phyloP scores from a whole-genome alignment of 352 stramenopile species.

The Blastocystis sp. region DNA sequence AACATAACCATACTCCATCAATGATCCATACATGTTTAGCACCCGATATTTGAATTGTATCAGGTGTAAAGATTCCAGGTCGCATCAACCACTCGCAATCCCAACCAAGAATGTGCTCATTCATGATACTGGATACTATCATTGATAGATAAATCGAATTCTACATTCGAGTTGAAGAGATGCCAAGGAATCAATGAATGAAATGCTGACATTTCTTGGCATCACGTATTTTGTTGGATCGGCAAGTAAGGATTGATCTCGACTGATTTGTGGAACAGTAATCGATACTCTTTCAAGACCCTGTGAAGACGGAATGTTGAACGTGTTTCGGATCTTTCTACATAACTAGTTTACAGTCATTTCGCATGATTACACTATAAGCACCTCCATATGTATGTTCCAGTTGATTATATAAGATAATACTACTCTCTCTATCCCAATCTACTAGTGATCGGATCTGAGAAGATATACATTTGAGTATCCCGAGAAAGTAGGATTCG shows the following conservation, averaged over 20 bases:
- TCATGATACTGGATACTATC: background rate
- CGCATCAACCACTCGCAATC: slow-evolving; percentile 9
- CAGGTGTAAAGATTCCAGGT: background rate
- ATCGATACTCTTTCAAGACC: too few species aligned
- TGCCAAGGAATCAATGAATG: background rate
- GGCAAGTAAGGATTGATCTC: background rate
- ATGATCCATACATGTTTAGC: slow-evolving; percentile 4
- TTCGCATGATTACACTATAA: background rate
- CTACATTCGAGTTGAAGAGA: background rate
- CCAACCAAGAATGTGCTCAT: background rate
- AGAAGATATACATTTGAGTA: background rate
- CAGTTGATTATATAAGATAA: background rate
- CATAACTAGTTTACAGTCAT: background rate
- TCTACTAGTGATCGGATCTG: background rate
- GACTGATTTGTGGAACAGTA: background rate
- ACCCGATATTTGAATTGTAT: slow-evolving; percentile 13
- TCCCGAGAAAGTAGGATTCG: background rate
- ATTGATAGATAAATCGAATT: background rate
- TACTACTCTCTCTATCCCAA: background rate
- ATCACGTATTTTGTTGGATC: background rate
- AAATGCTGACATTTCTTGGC: background rate
- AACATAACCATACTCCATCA: background rate
- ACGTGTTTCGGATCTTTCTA: background rate
- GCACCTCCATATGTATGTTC: background rate
- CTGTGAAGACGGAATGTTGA: too few species aligned